These are phyloP conservation scores for Talaromyces amestolkiae DNA, from an alignment of 2,329 filamentous ascomycete species.

Conservation along the genomic window DNA sequence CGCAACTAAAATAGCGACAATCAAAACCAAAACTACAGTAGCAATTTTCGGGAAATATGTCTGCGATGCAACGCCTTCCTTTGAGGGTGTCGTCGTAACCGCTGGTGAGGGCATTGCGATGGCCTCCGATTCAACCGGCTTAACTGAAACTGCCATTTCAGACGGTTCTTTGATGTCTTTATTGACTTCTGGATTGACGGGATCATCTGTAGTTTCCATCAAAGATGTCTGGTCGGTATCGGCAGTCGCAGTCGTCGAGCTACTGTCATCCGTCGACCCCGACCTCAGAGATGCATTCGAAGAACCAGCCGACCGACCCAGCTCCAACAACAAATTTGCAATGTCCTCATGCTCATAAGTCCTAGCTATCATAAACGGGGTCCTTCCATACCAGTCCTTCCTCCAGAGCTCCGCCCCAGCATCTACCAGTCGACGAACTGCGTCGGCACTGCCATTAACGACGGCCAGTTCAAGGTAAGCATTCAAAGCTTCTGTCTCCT, in stretches of 20 bases:
- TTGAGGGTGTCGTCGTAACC: neutral
- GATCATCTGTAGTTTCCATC: neutral
- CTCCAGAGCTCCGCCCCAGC: conserved; percentile 1
- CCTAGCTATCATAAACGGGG: conserved; percentile 2
- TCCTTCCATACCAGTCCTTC: conserved; percentile 3
- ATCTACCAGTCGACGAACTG: neutral
- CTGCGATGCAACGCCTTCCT: neutral
- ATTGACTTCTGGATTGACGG: neutral
- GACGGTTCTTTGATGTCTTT: neutral
- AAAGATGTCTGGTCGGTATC: conserved; percentile 4
- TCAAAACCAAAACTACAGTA: neutral
- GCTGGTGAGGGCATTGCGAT: neutral
- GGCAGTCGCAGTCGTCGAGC: neutral
- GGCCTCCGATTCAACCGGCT: neutral
- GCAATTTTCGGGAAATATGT: neutral
- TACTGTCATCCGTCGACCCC: neutral
- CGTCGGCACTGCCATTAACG: neutral
- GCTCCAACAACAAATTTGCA: neutral
- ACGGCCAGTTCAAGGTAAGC: neutral
- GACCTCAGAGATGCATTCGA: neutral
- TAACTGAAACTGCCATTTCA: neutral
- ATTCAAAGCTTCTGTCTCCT: neutral
- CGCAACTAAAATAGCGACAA: neutral
- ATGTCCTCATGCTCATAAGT: conserved; percentile 2
- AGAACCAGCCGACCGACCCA: neutral